These are phyloP conservation scores for Gnomoniopsis sp. DNA, from an alignment of 2,329 filamentous ascomycete species.

Conservation along the genomic window DNA sequence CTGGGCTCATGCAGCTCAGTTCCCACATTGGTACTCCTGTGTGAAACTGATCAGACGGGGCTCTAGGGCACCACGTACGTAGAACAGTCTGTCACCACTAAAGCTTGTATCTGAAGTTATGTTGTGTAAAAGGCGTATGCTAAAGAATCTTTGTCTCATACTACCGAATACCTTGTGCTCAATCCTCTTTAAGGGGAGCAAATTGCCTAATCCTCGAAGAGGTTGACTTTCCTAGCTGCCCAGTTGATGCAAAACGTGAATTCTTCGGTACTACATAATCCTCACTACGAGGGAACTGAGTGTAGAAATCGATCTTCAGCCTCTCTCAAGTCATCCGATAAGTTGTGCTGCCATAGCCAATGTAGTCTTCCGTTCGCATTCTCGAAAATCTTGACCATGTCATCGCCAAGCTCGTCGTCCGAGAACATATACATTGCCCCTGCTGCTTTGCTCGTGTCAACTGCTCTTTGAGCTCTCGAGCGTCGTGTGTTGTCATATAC, in stretches of 20 bases:
- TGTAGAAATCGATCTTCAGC: background rate
- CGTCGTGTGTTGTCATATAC: constrained; percentile 26
- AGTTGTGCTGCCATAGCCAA: constrained; percentile 31
- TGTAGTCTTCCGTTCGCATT: constrained; percentile 27
- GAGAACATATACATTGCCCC: constrained; percentile 26
- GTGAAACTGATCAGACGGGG: background rate
- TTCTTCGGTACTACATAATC: too few relatives aligned
- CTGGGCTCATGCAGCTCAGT: background rate
- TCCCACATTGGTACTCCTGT: background rate
- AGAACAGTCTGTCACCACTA: too few relatives aligned
- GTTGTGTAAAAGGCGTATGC: too few relatives aligned
- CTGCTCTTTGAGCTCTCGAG: constrained; percentile 26
- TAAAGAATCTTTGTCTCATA: too few relatives aligned
- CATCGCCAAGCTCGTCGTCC: constrained; percentile 23
- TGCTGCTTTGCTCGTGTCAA: constrained; percentile 26
- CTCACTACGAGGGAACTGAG: too few relatives aligned
- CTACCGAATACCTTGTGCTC: too few relatives aligned
- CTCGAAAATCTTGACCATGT: constrained; percentile 28
- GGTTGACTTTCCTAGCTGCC: too few relatives aligned
- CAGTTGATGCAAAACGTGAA: too few relatives aligned
- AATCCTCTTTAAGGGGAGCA: too few relatives aligned
- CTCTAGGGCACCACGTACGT: too few relatives aligned
- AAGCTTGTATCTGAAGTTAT: too few relatives aligned
- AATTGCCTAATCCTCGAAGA: too few relatives aligned
- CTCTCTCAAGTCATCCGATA: constrained; percentile 23